A percentile compares a stretch with the other conserved stretches of the same genome.
phyloP scores from a whole-genome alignment of 116 monocot species.

The Dioscorea cayenensis region DNA sequence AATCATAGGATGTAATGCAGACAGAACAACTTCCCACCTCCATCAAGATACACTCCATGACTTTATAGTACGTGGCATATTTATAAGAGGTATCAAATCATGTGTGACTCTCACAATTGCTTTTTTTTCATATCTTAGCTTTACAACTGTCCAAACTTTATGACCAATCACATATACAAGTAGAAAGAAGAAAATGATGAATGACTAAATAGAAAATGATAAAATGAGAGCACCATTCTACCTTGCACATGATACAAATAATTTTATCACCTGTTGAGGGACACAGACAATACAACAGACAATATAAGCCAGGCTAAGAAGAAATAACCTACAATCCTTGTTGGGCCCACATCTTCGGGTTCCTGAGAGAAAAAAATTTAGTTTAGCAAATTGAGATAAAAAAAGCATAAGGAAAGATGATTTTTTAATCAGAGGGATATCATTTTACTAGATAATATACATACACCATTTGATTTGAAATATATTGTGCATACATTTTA shows the following conservation, averaged over 20 bases:
- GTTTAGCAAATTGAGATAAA: not conserved
- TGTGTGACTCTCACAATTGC: not conserved
- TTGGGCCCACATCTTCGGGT: conserved; percentile 65
- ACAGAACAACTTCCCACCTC: not conserved
- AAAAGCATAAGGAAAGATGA: not conserved
- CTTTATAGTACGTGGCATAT: not conserved
- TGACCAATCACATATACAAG: not conserved
- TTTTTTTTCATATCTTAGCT: not conserved
- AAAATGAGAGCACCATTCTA: not conserved
- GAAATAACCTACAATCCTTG: conserved; percentile 67
- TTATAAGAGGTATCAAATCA: not conserved
- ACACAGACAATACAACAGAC: conserved; percentile 49
- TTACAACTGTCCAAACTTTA: not conserved
- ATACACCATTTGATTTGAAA: too few relatives aligned
- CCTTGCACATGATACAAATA: not conserved
- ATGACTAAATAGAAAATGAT: not conserved
- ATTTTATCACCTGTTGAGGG: conserved; percentile 39
- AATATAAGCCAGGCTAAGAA: conserved; percentile 47
- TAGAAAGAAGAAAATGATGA: not conserved
- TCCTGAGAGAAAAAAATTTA: conserved; percentile 30
- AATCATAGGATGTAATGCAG: not conserved
- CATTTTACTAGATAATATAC: too few relatives aligned
- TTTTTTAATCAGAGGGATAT: too few relatives aligned
- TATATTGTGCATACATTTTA: too few relatives aligned
- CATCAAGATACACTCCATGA: too few relatives aligned